Evolutionary conservation across 306 rosid species (phyloP).

Genomic region (Vicia villosa): DNA sequence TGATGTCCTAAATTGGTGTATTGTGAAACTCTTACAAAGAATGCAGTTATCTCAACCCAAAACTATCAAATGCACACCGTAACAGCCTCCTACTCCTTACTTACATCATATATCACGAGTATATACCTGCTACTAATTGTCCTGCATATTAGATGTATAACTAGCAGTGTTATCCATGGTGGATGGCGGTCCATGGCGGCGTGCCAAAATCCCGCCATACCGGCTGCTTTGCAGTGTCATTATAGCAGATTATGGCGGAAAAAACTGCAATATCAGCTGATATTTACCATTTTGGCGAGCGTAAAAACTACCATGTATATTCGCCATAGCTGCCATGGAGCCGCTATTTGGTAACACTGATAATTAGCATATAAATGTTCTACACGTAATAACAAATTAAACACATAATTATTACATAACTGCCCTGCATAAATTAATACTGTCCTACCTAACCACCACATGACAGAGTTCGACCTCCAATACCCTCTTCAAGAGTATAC

Average conservation of each 20-base stretch:
- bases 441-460: background rate
- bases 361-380: conserved; percentile 11
- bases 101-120: background rate
- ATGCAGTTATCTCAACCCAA: background rate
- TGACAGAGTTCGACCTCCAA: background rate
- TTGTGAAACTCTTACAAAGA: conserved; percentile 12
- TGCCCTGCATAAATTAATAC: conserved; percentile 1
- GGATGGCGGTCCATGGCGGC: no score
- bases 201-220: no score
- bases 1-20: background rate
- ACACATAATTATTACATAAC: background rate
- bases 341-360: no score
- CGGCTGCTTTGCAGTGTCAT: no score
- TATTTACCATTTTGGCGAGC: no score
- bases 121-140: background rate
- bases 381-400: background rate
- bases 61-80: conserved; percentile 4
- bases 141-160: conserved; percentile 11
- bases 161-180: background rate
- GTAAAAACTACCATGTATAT: no score
- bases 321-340: no score
- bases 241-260: no score
- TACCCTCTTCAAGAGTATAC: conserved; percentile 7
- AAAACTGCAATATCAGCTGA: no score
- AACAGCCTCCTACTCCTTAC: conserved; percentile 4